Base-by-base conservation (phyloP, 768 basidiomycete genomes). In the Boletus rufocinnamomeus region DNA sequence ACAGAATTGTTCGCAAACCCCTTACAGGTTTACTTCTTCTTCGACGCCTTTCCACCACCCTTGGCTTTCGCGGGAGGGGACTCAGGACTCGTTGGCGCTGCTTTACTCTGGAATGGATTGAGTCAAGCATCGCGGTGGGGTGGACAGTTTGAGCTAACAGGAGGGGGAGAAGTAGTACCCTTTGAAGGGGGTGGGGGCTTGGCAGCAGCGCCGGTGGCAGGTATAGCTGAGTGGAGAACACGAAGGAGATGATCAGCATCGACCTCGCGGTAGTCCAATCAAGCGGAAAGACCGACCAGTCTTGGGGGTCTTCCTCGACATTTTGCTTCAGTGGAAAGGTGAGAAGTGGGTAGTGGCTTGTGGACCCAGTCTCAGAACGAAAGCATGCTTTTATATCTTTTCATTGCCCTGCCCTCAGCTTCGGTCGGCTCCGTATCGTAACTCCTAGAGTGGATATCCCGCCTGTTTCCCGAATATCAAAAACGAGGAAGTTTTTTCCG, bases 351-450 rank as follows among this genome's bases (percentile, higher is more conserved):
- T 35, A 3, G 37, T 49, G 40, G 46, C 10, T 46, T 46, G 52
- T 23, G 21, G 44, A 37, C 40, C 13, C 16, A 5, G 19, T 43
- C 30, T 50, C 34, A 35, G 48, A 48, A 48, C 32, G 28, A 56
- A 50, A 48, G 8, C 56, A 54, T 14, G 38, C 6, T n/a, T 69
- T 73, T 71, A 71, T 71, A 59, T 35, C 54, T 38, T 27, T 51
- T 50, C 54, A 43, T 57, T 32, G 62, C 52, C 67, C 69, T 71
- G 71, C 71, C 71, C 71, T 72, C 58, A 66, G 57, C 59, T 58
- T 60, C 58, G 69, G 61, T 62, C 50, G 49, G 54, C 34, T 32
- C 47, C 61, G 69, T 60, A 63, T 54, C 64, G 51, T 50, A 52
- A 38, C 50, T 45, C 56, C 57, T 14, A 52, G 40, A 46, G 41